A percentile compares a stretch with the other conserved stretches of the same genome.
Conservation (phyloP, 257 asterid genomes). For the Fraxinus pennsylvanica region DNA sequence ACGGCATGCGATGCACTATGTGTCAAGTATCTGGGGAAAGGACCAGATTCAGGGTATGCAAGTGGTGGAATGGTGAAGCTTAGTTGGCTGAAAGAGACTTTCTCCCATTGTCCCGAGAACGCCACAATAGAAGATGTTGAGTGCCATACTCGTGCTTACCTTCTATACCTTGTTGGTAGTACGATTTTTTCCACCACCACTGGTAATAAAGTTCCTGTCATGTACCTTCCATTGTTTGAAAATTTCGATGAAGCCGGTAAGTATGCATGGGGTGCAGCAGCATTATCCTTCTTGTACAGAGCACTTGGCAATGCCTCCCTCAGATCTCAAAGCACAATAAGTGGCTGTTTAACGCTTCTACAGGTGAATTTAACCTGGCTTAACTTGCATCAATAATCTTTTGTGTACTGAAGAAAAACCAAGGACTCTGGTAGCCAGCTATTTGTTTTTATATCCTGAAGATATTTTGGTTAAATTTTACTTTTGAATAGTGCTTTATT, state of each 20-base stretch:
- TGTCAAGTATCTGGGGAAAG: constrained; percentile 41
- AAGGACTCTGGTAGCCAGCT: neutral
- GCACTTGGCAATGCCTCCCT: constrained; percentile 97
- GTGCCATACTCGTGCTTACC: constrained; percentile 83
- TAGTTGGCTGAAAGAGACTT: constrained; percentile 93
- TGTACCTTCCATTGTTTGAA: constrained; percentile 94
- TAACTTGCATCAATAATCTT: neutral
- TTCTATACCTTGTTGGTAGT: constrained; percentile 91
- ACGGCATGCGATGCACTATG: constrained; percentile 61
- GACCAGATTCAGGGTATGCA: constrained; percentile 49
- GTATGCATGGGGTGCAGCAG: constrained; percentile 98
- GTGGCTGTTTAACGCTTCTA: constrained; percentile 86
- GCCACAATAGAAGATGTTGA: constrained; percentile 71
- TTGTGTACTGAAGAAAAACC: neutral
- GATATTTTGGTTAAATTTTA: neutral
- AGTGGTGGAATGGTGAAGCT: constrained; percentile 89
- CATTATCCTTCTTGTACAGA: constrained; percentile 85
- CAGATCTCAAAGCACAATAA: constrained; percentile 89
- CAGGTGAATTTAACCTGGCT: constrained; percentile 59
- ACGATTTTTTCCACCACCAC: constrained; percentile 95
- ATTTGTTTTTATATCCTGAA: constrained; percentile 8
- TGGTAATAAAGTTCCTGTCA: constrained; percentile 93
- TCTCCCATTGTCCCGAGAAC: constrained; percentile 68
- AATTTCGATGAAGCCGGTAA: constrained; percentile 85
- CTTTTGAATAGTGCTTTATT: constrained; percentile 24